A percentile compares a stretch with the other conserved stretches of the same genome.
phyloP scores from a whole-genome alignment of 2,329 filamentous ascomycete genomes.

The Ceratocystis cacaofunesta region DNA sequence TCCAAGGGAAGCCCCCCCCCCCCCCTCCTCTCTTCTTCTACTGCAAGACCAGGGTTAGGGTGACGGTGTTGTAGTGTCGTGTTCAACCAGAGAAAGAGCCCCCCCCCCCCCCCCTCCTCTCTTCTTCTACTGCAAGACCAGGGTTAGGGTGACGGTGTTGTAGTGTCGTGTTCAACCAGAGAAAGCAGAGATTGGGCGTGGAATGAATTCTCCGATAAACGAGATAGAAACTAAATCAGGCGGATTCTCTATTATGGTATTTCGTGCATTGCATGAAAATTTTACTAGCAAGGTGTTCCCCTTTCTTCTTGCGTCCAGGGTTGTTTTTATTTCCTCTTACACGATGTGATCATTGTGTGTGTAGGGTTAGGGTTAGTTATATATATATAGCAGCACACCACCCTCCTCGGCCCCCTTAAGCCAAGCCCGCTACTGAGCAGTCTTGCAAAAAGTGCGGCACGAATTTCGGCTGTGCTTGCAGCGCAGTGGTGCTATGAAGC shows the following conservation, averaged over 20 bases:
- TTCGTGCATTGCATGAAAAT: too few relatives aligned
- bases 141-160: neutral
- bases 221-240: neutral
- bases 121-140: neutral
- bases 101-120: too few relatives aligned
- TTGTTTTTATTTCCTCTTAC: too few relatives aligned
- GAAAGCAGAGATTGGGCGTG: neutral
- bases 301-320: too few relatives aligned
- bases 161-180: too few relatives aligned
- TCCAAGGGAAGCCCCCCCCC: neutral
- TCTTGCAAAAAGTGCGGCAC: neutral
- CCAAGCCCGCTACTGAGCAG: neutral
- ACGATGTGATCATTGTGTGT: too few relatives aligned
- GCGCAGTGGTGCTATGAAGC: neutral
- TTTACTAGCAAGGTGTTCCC: too few relatives aligned
- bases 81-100: neutral
- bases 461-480: neutral
- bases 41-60: neutral
- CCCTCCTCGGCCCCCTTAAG: neutral
- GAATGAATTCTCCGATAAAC: neutral
- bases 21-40: too few relatives aligned
- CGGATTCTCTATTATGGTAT: too few relatives aligned
- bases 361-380: too few relatives aligned
- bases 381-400: too few relatives aligned
- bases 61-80: neutral